Conservation (phyloP, 2,329 filamentous ascomycete species). For the Venturia aucupariae region DNA sequence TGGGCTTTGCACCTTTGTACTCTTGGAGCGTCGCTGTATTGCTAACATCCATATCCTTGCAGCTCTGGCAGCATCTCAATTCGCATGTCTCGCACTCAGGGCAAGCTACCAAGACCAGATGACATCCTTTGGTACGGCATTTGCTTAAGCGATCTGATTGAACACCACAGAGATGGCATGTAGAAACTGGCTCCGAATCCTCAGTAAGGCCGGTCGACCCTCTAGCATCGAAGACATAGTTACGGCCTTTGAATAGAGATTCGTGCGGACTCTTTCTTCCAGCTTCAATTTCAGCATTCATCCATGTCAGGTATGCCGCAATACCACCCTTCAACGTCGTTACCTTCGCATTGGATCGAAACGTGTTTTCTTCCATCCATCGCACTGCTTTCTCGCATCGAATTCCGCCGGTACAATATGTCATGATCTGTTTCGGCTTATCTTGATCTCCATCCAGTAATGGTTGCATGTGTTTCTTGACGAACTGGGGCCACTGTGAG, state of each 20-base stretch:
- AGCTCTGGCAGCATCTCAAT: slow-evolving; percentile 19
- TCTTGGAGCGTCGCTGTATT: not conserved
- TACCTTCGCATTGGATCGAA: slow-evolving; percentile 15
- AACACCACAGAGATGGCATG: slow-evolving; percentile 19
- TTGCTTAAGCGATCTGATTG: slow-evolving; percentile 19
- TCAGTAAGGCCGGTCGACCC: slow-evolving; percentile 18
- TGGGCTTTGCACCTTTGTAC: slow-evolving; percentile 12
- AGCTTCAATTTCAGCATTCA: slow-evolving; percentile 18
- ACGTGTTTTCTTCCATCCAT: slow-evolving; percentile 21
- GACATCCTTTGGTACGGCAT: slow-evolving; percentile 18
- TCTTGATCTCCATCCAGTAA: slow-evolving; percentile 11
- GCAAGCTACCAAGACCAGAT: slow-evolving; percentile 21
- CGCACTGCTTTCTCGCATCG: slow-evolving; percentile 22
- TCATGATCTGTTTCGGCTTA: slow-evolving; percentile 18
- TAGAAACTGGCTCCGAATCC: slow-evolving; percentile 16
- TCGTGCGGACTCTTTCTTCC: slow-evolving; percentile 19
- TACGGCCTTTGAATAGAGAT: slow-evolving; percentile 20
- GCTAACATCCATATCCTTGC: slow-evolving; percentile 12
- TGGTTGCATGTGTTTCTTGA: slow-evolving; percentile 19
- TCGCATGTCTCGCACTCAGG: slow-evolving; percentile 16
- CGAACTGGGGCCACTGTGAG: slow-evolving; percentile 22
- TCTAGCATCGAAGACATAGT: slow-evolving; percentile 23
- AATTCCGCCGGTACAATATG: slow-evolving; percentile 22
- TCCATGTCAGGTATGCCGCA: slow-evolving; percentile 21
- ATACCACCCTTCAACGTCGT: slow-evolving; percentile 21